Conservation (phyloP, 495 filamentous ascomycete genomes). For the Annulohypoxylon nitens region DNA sequence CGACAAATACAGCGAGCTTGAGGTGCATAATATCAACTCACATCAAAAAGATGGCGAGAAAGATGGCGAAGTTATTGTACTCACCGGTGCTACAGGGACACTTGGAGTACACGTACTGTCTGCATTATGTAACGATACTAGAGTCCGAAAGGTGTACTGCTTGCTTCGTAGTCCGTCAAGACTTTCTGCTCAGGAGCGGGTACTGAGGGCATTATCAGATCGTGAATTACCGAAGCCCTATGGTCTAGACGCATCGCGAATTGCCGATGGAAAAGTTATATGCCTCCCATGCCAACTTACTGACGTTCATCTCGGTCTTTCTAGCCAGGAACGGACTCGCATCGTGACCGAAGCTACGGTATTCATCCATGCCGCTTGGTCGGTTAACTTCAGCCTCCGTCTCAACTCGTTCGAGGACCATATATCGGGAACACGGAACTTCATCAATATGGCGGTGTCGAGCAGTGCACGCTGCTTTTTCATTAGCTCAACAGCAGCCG, state of each 20-base stretch:
- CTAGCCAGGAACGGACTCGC: conserved; percentile 43
- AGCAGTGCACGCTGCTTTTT: conserved; percentile 64
- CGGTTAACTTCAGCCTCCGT: conserved; percentile 74
- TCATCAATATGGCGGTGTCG: conserved; percentile 66
- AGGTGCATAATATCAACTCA: conserved; percentile 17
- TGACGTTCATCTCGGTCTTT: conserved; percentile 60
- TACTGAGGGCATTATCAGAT: conserved; percentile 62
- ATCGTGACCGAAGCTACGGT: conserved; percentile 59
- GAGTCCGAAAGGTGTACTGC: conserved; percentile 64
- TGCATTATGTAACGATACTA: conserved; percentile 56
- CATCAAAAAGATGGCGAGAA: conserved; percentile 7
- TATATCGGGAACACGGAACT: conserved; percentile 63
- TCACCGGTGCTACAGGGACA: conserved; percentile 71
- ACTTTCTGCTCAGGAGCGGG: conserved; percentile 52
- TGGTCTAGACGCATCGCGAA: background rate
- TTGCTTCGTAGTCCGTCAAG: conserved; percentile 60
- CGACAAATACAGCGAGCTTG: conserved; percentile 26
- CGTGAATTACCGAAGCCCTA: conserved; percentile 25
- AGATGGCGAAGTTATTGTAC: conserved; percentile 52
- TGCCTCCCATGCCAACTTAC: conserved; percentile 52
- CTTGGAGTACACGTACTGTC: conserved; percentile 68
- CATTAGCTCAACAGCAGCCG: conserved; percentile 64
- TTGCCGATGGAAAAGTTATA: conserved; percentile 17
- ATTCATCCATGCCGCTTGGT: conserved; percentile 74
- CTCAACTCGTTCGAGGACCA: conserved; percentile 67